Evolutionary conservation across 116 monocot species (phyloP).

Genomic region (Iris pallida): DNA sequence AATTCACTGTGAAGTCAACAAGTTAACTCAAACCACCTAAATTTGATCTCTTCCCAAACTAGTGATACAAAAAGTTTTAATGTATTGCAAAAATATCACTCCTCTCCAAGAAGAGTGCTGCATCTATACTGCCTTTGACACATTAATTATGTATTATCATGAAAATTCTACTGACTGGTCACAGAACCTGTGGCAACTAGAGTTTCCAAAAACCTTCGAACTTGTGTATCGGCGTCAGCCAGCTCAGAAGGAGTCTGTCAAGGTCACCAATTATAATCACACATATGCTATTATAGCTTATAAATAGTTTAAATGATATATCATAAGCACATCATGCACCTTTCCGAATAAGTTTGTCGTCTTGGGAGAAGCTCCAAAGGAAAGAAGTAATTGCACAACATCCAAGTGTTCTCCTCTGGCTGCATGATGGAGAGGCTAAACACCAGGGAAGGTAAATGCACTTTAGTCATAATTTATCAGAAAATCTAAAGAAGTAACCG

Average conservation of each 20-base stretch:
- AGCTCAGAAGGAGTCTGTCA: neutral
- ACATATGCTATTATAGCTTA: neutral
- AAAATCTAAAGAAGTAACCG: neutral
- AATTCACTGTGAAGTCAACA: too few species aligned
- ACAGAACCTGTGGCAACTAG: conserved; percentile 12
- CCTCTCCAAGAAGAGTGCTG: neutral
- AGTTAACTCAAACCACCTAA: neutral
- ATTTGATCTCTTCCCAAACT: neutral
- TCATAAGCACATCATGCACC: conserved; percentile 26
- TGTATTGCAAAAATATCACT: conserved; percentile 1
- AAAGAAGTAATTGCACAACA: conserved; percentile 53
- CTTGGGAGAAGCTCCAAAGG: conserved; percentile 45
- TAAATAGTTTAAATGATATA: neutral
- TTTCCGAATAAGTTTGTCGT: conserved; percentile 4
- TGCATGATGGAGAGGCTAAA: conserved; percentile 96
- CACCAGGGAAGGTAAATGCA: conserved; percentile 6
- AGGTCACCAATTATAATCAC: neutral
- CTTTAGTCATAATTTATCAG: neutral
- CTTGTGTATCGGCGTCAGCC: conserved; percentile 15
- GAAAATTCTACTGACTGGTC: neutral
- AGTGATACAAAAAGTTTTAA: conserved; percentile 1
- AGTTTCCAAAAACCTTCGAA: conserved; percentile 33
- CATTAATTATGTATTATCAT: neutral
- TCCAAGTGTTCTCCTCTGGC: conserved; percentile 77
- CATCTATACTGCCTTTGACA: neutral